Evolutionary conservation across 345 rosid genomes (phyloP).

Genomic region (Draba incana): DNA sequence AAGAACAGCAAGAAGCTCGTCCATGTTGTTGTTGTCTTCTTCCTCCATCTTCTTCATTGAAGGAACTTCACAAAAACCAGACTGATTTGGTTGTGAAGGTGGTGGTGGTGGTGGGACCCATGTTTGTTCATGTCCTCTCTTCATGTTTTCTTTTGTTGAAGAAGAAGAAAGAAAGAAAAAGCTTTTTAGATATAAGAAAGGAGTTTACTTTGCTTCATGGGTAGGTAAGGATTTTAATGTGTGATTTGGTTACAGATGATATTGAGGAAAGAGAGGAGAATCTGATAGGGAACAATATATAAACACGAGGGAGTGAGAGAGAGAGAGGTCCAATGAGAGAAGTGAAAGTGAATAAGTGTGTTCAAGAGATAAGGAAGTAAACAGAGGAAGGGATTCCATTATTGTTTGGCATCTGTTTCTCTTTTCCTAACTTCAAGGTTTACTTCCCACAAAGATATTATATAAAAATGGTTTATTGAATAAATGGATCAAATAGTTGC

Average conservation of each 20-base stretch:
- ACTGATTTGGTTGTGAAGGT: slow-evolving; percentile 15
- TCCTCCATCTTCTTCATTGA: slow-evolving; percentile 56
- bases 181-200: slow-evolving; percentile 28
- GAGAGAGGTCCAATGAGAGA: slow-evolving; percentile 44
- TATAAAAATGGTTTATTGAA: neutral
- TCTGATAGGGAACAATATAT: slow-evolving; percentile 21
- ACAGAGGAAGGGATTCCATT: slow-evolving; percentile 41
- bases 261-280: slow-evolving; percentile 34
- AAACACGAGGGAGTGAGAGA: slow-evolving; percentile 26
- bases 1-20: slow-evolving; percentile 76
- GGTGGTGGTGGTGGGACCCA: slow-evolving; percentile 24
- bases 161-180: neutral
- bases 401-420: slow-evolving; percentile 40
- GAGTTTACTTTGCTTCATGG: slow-evolving; percentile 33
- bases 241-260: slow-evolving; percentile 31
- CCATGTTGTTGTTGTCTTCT: slow-evolving; percentile 73
- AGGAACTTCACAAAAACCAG: slow-evolving; percentile 34
- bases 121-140: slow-evolving; percentile 61
- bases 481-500: neutral
- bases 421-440: slow-evolving; percentile 15
- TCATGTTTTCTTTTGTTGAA: slow-evolving; percentile 42
- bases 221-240: slow-evolving; percentile 37
- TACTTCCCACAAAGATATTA: slow-evolving; percentile 1
- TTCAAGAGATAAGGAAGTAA: slow-evolving; percentile 53
- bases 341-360: slow-evolving; percentile 28